Base-by-base conservation (phyloP, 83 land plant species). In the Picea engelmannii region DNA sequence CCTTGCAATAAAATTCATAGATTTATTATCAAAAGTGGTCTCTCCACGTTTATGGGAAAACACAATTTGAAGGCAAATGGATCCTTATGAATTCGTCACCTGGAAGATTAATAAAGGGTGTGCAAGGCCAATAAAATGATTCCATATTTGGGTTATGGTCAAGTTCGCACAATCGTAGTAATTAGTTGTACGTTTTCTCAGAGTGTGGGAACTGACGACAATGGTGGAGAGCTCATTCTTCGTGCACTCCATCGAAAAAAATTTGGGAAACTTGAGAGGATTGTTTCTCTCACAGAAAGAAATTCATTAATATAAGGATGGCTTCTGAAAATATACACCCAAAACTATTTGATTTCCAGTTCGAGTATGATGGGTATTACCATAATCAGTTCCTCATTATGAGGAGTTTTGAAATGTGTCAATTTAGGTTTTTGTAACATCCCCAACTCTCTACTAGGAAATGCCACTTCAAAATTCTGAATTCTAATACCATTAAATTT, bases 201-300 rank as follows among this genome's bases (percentile, higher is more conserved):
- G 17, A 76, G 63, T 58, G 90, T 91, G 27, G 91, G 91, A 49
- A 47, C 62, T 1, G 91, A 91, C 64, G 86, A 85, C 62, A 15
- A 63, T 12, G 96, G 96, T 15, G 96, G 96, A 2, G 76, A 81
- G 86, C 87, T 93, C 23, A 5, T 84, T 20, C 17, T 93, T 67
- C 16, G 85, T 58, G 92, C 95, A 20, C 84, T 82, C 84, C 87
- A 88, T 65, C 85, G 91, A 27, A 84, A 80, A 4, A 71, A 67
- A 2, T 81, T 83, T n/a, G 18, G 82, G 65, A 60, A 79, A 81
- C 66, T 81, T 0, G 91, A 87, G 84, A 85, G 74, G 76, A 63
- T 88, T 44, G 81, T 86, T 4, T 91, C 88, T 2, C 49, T 93
- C 78, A 89, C 63, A 62, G 95, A 93, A 73, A 35, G 38, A 35